Conservation (phyloP, 495 filamentous ascomycete genomes). For the Chaetomium fimeti region DNA sequence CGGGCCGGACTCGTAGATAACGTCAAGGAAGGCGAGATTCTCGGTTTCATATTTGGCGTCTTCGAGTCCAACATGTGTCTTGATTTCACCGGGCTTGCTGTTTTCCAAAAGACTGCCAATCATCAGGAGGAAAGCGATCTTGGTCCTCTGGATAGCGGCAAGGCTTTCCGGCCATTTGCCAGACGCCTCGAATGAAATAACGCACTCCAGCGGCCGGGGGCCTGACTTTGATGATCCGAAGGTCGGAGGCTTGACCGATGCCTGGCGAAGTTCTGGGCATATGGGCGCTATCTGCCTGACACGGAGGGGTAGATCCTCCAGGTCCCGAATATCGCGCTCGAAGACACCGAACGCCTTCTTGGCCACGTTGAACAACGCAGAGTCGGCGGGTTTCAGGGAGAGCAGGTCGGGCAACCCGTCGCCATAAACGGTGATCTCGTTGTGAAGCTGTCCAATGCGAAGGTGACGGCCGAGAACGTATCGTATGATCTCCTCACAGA, state of each 20-base stretch:
- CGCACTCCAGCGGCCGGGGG: conserved; percentile 55
- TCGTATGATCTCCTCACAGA: conserved; percentile 75
- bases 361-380: conserved; percentile 52
- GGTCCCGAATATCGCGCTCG: conserved; percentile 66
- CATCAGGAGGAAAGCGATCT: conserved; percentile 85
- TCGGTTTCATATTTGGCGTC: conserved; percentile 62
- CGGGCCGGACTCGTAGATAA: conserved; percentile 67
- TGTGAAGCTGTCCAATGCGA: conserved; percentile 44
- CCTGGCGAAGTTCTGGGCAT: conserved; percentile 68
- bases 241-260: conserved; percentile 57
- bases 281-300: conserved; percentile 73
- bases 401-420: conserved; percentile 61
- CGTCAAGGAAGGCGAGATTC: conserved; percentile 82
- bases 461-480: conserved; percentile 68
- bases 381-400: conserved; percentile 43
- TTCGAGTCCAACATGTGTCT: conserved; percentile 73
- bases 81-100: conserved; percentile 48
- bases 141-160: conserved; percentile 85
- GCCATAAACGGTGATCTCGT: conserved; percentile 58
- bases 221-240: conserved; percentile 41
- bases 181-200: conserved; percentile 91
- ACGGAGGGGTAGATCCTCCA: conserved; percentile 78
- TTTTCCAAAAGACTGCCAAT: conserved; percentile 68
- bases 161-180: conserved; percentile 91
- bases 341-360: conserved; percentile 64